Base-by-base conservation (phyloP, 129 eudicot species). In the Centaurea solstitialis region DNA sequence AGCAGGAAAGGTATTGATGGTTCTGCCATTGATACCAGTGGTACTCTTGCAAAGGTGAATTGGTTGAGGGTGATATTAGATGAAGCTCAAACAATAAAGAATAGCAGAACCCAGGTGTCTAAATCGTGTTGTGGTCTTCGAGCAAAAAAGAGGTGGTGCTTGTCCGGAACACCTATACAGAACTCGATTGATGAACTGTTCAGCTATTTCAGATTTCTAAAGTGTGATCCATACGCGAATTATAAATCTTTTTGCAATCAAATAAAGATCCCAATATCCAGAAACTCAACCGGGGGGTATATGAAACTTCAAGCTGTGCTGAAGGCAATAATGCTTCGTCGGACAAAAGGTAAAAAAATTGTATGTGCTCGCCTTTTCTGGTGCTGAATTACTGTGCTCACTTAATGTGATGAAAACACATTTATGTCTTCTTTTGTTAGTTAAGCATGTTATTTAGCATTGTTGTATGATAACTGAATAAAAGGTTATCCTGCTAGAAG, bases 81-180 rank as follows among this genome's bases (percentile, higher is more conserved):
- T 89, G 99, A 95, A 89, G 96, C 98, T 67, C 99, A 95, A 85
- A 95, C 97, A n/a, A 95, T 93, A 40, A 95, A 95, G 59, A 95
- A 95, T 79, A 93, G 92, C 81, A 88, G 98, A 87, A 95, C 98
- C 11, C 93, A 76, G 79, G 89, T 93, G 78, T 89, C 99, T 66
- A 87, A 93, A 88, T 97, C 99, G 4, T 95, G 99, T 82, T 89
- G 93, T 74, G 97, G 99, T 72, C 92, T 95, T 73, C 84, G 91
- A 84, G 99, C 99, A 3, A 95, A 95, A 82, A 83, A 86, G 68
- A 84, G 99, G 59, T 95, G 99, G 99, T 95, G 99, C 77, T 89
- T 95, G 70, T 94, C 99, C 3, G 99, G 99, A 82, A 92, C 99
- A 1, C 99, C 99, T 61, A 94, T 94, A 86, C 99, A 94, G 66